phyloP scores from a whole-genome alignment of 768 basidiomycete genomes.

The Leccinum imitatum region DNA sequence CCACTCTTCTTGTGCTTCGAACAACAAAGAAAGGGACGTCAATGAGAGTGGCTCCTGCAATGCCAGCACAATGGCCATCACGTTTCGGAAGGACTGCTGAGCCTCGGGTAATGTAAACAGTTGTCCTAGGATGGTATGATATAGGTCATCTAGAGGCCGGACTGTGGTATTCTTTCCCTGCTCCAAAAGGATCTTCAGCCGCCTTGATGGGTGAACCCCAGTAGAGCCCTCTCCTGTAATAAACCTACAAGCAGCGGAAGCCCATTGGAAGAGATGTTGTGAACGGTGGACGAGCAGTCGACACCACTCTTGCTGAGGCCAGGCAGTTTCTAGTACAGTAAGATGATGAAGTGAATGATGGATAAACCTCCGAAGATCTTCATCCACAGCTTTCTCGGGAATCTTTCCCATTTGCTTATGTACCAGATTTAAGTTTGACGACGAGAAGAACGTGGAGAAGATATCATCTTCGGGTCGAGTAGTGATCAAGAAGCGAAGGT shows the following conservation, averaged over 20 bases:
- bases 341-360: neutral
- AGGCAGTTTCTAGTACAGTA: accelerated
- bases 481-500: neutral
- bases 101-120: neutral
- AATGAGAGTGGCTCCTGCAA: neutral
- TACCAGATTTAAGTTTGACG: neutral
- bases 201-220: accelerated
- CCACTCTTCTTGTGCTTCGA: neutral
- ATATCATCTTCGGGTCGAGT: neutral
- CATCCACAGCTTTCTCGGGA: accelerated
- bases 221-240: neutral
- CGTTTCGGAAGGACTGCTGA: neutral
- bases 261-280: neutral
- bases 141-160: neutral
- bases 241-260: neutral
- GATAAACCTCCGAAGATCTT: neutral
- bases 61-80: neutral
- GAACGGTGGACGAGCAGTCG: neutral
- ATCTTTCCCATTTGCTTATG: neutral
- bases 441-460: accelerated
- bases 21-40: neutral
- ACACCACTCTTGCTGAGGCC: neutral
- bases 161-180: neutral
- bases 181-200: neutral
- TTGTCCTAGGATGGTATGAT: neutral